phyloP scores from a whole-genome alignment of 495 filamentous ascomycete species.

The Sabuloglossum arenarium region DNA sequence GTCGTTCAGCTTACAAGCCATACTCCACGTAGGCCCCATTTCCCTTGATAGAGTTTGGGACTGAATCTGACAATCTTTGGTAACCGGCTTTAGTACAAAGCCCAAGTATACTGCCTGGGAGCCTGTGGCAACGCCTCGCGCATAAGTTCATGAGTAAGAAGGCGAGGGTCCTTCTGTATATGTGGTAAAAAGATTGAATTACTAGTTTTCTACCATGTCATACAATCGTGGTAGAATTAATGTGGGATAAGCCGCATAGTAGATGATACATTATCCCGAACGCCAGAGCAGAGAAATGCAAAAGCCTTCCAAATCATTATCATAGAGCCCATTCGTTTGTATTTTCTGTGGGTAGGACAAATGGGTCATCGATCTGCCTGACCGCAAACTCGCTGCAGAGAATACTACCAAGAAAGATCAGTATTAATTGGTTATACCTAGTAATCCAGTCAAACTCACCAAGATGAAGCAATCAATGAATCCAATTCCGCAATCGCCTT shows the following conservation, averaged over 20 bases:
- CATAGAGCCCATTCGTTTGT: slow-evolving; percentile 59
- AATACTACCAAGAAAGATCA: slow-evolving; percentile 28
- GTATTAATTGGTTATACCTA: neutral
- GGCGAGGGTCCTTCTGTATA: neutral
- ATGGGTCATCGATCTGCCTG: slow-evolving; percentile 79
- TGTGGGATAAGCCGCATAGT: neutral
- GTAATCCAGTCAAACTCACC: slow-evolving; percentile 31
- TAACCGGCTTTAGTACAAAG: slow-evolving; percentile 1
- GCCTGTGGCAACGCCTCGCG: neutral
- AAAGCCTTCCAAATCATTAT: neutral
- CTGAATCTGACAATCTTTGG: neutral
- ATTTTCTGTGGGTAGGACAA: slow-evolving; percentile 50
- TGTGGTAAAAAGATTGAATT: neutral
- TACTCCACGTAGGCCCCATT: slow-evolving; percentile 69
- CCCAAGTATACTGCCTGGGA: slow-evolving; percentile 6
- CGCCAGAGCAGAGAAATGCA: neutral
- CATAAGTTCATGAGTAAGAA: neutral
- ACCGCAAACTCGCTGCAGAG: slow-evolving; percentile 89
- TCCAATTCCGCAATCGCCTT: slow-evolving; percentile 76
- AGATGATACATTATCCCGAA: neutral
- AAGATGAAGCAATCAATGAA: slow-evolving; percentile 57
- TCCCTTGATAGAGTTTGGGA: slow-evolving; percentile 7
- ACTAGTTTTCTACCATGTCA: neutral
- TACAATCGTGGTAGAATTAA: neutral
- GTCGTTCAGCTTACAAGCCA: slow-evolving; percentile 64